Conservation (phyloP, 768 basidiomycete genomes). For the Tricholoma sp. region DNA sequence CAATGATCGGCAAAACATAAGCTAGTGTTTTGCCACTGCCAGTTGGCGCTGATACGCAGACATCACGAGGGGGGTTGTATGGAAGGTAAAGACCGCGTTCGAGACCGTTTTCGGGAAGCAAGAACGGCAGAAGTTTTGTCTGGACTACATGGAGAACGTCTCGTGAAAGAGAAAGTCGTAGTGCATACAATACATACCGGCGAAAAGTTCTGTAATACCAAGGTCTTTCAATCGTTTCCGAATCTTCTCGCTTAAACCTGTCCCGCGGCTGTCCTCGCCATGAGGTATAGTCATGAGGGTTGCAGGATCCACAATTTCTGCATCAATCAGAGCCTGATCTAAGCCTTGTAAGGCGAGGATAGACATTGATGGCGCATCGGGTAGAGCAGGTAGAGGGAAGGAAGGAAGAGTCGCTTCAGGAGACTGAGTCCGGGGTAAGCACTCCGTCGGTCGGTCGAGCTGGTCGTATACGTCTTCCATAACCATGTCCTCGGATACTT, state of each 20-base stretch:
- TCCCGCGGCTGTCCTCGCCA: slow-evolving; percentile 35
- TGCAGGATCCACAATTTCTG: slow-evolving; percentile 61
- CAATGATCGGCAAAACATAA: slow-evolving; percentile 91
- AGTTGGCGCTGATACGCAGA: slow-evolving; percentile 94
- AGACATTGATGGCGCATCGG: slow-evolving; percentile 64
- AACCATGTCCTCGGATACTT: slow-evolving; percentile 18
- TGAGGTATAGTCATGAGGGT: slow-evolving; percentile 39
- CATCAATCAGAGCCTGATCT: slow-evolving; percentile 65
- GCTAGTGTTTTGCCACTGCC: slow-evolving; percentile 97
- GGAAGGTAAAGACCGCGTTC: slow-evolving; percentile 57
- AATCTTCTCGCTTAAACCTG: slow-evolving; percentile 54
- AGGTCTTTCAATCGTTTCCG: slow-evolving; percentile 62
- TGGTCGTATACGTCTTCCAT: slow-evolving; percentile 17
- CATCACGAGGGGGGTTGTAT: slow-evolving; percentile 64
- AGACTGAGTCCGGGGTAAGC: slow-evolving; percentile 17
- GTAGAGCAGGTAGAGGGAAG: slow-evolving; percentile 65
- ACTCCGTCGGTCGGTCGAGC: slow-evolving; percentile 4
- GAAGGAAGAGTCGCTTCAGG: slow-evolving; percentile 45
- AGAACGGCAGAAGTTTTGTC: slow-evolving; percentile 78
- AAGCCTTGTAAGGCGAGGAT: slow-evolving; percentile 75
- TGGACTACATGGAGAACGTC: slow-evolving; percentile 55
- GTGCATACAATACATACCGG: slow-evolving; percentile 47
- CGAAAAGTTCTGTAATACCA: slow-evolving; percentile 84
- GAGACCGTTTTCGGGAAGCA: slow-evolving; percentile 45
- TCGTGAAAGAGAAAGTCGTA: slow-evolving; percentile 2